Evolutionary conservation across 495 filamentous ascomycete genomes (phyloP).

Genomic region (Poronia punctata): DNA sequence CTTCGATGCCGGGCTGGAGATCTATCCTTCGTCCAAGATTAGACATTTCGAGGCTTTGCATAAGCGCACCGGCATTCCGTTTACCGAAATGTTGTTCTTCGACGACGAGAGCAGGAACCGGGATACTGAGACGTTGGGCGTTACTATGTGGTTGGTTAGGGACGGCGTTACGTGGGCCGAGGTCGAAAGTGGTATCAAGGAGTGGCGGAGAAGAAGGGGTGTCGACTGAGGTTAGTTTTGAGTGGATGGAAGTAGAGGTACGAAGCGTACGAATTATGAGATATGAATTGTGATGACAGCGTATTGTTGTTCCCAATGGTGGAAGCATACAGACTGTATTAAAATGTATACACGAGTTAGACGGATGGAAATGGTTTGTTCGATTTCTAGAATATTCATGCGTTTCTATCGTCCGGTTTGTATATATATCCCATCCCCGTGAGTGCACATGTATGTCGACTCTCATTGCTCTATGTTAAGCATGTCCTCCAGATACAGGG

Average conservation of each 20-base stretch:
- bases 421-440: no score
- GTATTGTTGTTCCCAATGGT: no score
- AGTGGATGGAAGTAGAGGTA: neutral
- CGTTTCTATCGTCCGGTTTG: no score
- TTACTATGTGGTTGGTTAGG: conserved; percentile 72
- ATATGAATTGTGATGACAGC: no score
- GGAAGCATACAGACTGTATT: no score
- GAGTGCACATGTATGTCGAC: no score
- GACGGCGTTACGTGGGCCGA: conserved; percentile 75
- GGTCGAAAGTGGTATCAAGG: conserved; percentile 70
- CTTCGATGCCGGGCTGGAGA: conserved; percentile 78
- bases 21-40: conserved; percentile 82
- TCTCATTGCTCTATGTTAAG: no score
- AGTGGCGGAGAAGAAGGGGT: conserved; percentile 73
- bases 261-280: neutral
- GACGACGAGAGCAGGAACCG: conserved; percentile 86
- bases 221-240: conserved; percentile 9
- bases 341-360: no score
- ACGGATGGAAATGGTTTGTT: no score
- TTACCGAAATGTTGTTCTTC: conserved; percentile 90
- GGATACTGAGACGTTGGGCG: conserved; percentile 78
- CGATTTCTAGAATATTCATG: no score
- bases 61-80: conserved; percentile 57
- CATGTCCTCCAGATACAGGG: no score
- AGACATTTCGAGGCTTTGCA: conserved; percentile 72